phyloP scores from a whole-genome alignment of 2,329 filamentous ascomycete species.

The Sporothrix protearum region DNA sequence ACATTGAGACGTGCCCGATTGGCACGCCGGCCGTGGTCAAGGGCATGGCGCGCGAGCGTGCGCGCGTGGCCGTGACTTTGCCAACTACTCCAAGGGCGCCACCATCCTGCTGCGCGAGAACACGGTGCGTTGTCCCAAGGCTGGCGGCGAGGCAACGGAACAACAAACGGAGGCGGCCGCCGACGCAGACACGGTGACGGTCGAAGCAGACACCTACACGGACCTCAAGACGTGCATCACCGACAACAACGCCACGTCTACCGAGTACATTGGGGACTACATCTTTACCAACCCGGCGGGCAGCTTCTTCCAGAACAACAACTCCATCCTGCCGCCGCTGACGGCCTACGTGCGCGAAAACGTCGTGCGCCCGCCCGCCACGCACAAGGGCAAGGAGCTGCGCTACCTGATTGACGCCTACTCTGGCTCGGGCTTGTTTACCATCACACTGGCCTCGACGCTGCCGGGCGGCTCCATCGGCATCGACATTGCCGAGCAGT shows the following conservation, averaged over 20 bases:
- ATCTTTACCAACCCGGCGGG: constrained; percentile 88
- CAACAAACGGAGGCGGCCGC: constrained; percentile 27
- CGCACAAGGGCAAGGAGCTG: constrained; percentile 40
- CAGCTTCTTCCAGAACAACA: constrained; percentile 99
- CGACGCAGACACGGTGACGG: constrained; percentile 44
- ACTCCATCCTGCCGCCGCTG: constrained; percentile 86
- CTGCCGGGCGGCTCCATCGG: constrained; percentile 80
- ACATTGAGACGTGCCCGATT: constrained; percentile 97
- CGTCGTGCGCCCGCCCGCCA: constrained; percentile 54
- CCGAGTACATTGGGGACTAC: constrained; percentile 83
- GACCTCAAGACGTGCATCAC: constrained; percentile 89
- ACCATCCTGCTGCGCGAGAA: constrained; percentile 86
- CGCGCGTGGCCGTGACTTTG: constrained; percentile 68
- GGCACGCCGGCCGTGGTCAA: constrained; percentile 79
- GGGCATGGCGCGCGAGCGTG: constrained; percentile 76
- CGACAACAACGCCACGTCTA: constrained; percentile 74
- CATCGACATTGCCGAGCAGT: constrained; percentile 80
- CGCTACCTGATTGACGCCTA: constrained; percentile 96
- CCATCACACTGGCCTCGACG: constrained; percentile 80
- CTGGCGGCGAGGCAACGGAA: not conserved
- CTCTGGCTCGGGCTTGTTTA: constrained; percentile 95
- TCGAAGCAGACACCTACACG: constrained; percentile 57
- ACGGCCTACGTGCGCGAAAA: constrained; percentile 81
- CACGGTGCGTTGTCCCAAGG: constrained; percentile 63
- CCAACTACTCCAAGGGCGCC: constrained; percentile 73